Percentiles rank a stretch among this genome's conserved stretches.
Evolutionary conservation across 1,284 basidiomycete genomes (phyloP).

Genomic region (Ganoderma resinaceum): DNA sequence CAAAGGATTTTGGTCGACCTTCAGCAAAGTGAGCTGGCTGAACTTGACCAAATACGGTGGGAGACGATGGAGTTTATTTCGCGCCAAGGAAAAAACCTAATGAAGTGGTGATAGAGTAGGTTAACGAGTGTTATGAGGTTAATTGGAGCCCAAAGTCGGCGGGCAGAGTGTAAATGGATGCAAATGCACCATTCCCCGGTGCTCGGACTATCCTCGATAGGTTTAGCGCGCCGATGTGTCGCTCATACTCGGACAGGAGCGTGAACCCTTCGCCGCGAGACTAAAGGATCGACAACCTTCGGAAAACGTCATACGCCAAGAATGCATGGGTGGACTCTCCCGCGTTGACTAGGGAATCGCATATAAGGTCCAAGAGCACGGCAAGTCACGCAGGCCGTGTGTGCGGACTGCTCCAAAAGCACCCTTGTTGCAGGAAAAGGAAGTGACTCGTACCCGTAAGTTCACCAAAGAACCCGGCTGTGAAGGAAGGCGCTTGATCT

Average conservation of each 20-base stretch:
- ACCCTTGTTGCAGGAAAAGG: background rate
- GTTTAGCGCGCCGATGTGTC: slow-evolving; percentile 8
- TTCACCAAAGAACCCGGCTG: slow-evolving; percentile 83
- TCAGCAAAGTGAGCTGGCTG: slow-evolving; percentile 79
- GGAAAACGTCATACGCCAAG: background rate
- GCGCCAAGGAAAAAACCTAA: slow-evolving; percentile 87
- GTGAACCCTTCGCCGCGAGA: slow-evolving; percentile 1
- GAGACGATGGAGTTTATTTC: slow-evolving; percentile 84
- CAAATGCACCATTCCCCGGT: background rate
- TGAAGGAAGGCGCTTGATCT: slow-evolving; percentile 81
- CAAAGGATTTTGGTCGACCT: slow-evolving; percentile 90
- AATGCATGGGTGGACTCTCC: background rate
- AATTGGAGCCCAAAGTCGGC: background rate
- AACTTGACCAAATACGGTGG: slow-evolving; percentile 85
- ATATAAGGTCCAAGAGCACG: background rate
- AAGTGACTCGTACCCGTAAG: slow-evolving; percentile 66
- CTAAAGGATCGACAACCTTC: slow-evolving; percentile 1
- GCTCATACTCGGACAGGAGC: slow-evolving; percentile 3
- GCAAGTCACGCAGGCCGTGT: too few relatives aligned
- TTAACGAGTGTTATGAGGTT: background rate
- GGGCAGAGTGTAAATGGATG: background rate
- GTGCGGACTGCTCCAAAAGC: background rate
- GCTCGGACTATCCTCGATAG: slow-evolving; percentile 1
- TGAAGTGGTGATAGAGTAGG: slow-evolving; percentile 2
- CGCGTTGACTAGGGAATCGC: background rate